Conservation (phyloP, 495 filamentous ascomycete genomes). For the Aspergillus nidulans region DNA sequence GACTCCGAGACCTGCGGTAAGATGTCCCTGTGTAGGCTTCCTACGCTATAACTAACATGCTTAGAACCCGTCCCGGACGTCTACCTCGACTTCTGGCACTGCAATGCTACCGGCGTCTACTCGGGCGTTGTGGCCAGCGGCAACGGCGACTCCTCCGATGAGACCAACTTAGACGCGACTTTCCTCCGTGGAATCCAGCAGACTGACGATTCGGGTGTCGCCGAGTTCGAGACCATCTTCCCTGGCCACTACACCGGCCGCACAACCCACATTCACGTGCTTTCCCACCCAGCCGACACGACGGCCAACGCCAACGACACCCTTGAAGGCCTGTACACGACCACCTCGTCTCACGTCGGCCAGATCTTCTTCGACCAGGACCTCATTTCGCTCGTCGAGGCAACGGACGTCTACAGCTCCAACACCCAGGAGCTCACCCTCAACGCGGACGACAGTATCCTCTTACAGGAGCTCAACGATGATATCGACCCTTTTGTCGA, state of each 20-base stretch:
- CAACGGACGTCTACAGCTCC: slow-evolving; percentile 47
- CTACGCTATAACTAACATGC: too few species aligned
- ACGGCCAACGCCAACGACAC: slow-evolving; percentile 30
- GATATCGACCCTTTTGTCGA: slow-evolving; percentile 54
- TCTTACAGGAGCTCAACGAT: slow-evolving; percentile 43
- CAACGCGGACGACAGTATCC: slow-evolving; percentile 52
- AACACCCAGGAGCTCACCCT: slow-evolving; percentile 48
- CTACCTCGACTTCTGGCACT: slow-evolving; percentile 60
- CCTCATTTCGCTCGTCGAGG: slow-evolving; percentile 46
- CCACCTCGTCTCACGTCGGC: slow-evolving; percentile 49
- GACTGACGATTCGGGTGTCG: slow-evolving; percentile 47
- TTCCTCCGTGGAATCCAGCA: slow-evolving; percentile 52
- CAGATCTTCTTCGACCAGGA: slow-evolving; percentile 62
- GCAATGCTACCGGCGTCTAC: slow-evolving; percentile 53
- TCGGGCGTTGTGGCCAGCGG: slow-evolving; percentile 49
- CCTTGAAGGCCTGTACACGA: slow-evolving; percentile 29
- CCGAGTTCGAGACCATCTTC: slow-evolving; percentile 46
- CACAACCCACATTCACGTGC: slow-evolving; percentile 39
- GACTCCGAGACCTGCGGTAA: slow-evolving; percentile 50
- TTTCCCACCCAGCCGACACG: slow-evolving; percentile 31
- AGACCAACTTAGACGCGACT: slow-evolving; percentile 42
- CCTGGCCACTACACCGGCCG: slow-evolving; percentile 53
- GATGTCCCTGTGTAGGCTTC: too few species aligned
- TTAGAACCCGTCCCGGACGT: slow-evolving; percentile 43
- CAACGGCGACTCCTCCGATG: slow-evolving; percentile 44